Base-by-base conservation (phyloP, 352 stramenopile genomes). In the Phytophthora citricola region DNA sequence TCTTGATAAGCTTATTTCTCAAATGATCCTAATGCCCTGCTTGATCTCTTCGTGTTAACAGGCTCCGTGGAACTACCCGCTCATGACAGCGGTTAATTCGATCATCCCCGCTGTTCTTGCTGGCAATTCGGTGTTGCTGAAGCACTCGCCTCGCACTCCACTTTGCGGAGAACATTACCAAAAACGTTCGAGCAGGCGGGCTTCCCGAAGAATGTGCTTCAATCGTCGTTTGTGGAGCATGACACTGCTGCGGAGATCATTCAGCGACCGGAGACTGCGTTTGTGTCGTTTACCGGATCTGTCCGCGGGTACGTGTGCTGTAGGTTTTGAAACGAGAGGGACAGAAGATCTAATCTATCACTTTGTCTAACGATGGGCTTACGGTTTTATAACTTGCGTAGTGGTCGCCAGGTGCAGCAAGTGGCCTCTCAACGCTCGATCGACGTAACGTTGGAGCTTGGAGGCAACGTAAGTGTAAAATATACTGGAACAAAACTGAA, bases 11-110 rank as follows among this genome's bases (percentile, higher is more conserved):
- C 15, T 47, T 34, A 4, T 55, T 52, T 69, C 22, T 34, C 29
- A 20, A 58, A 40, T n/a, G 53, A 47, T 29, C 39, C 11, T 75
- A 49, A 67, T 27, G 4, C 26, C 7, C 38, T 32, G 8, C 3
- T 31, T 17, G 7, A 17, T 20, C 17, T 20, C 43, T 20, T 57
- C 4, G 11, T 27, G 46, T 26, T 45, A 34, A 53, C 49, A 90
- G 72, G 84, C 85, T 40, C 84, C 88, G 5, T 95, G 85, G 84
- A 95, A 95, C 76, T 96, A 94, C 66, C 86, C 87, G 41, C 69
- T 94, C 36, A 90, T 96, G 78, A 96, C 87, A n/a, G 83, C 83
- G 9, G 85, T 94, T 54, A 96, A 96, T 66, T 90, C 79, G 20
- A 86, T 94, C 58, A 90, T 94, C 46, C 89, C 89, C 3, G 85